Percentiles rank a stretch among this genome's conserved stretches.
These are phyloP conservation scores for Pelagophyceae sp. DNA, from an alignment of 352 stramenopile species.

Conservation along the genomic window DNA sequence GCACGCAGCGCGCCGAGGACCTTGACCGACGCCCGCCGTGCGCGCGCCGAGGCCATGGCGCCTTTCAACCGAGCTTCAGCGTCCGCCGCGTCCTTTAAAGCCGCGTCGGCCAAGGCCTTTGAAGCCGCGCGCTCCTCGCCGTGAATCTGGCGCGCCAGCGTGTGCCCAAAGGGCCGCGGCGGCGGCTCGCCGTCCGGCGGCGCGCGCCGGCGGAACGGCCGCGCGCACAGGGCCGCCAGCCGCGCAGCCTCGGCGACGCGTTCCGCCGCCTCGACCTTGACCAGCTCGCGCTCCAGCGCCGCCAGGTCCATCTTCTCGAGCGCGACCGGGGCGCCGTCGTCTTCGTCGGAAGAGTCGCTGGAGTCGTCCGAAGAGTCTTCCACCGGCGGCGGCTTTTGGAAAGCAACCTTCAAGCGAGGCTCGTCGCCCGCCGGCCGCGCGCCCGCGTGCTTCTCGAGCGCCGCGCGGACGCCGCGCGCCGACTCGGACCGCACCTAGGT, in stretches of 20 bases:
- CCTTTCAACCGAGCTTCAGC: background rate
- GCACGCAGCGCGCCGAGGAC: background rate
- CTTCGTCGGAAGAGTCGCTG: background rate
- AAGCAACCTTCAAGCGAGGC: too few relatives aligned
- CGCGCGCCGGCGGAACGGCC: background rate
- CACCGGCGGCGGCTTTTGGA: too few relatives aligned
- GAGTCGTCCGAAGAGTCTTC: too few relatives aligned
- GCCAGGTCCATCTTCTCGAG: background rate
- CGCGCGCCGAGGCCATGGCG: background rate
- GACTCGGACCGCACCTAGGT: too few relatives aligned
- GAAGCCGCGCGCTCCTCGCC: background rate
- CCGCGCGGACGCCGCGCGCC: too few relatives aligned
- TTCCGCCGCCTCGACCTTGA: background rate
- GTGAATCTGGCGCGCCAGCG: background rate
- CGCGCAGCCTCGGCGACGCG: background rate
- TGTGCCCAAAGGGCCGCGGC: background rate
- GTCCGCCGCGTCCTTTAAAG: background rate
- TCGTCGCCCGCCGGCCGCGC: too few relatives aligned
- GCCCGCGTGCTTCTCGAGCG: too few relatives aligned
- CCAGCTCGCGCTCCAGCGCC: background rate
- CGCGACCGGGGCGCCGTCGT: background rate
- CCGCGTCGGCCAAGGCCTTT: background rate
- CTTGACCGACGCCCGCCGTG: background rate
- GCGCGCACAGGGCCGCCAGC: background rate
- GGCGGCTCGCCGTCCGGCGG: background rate